Evolutionary conservation across 192 early-diverging fungal species (phyloP), one percentile per base, ranked within the genome.

Genomic region (Obelidium mucronatum): DNA sequence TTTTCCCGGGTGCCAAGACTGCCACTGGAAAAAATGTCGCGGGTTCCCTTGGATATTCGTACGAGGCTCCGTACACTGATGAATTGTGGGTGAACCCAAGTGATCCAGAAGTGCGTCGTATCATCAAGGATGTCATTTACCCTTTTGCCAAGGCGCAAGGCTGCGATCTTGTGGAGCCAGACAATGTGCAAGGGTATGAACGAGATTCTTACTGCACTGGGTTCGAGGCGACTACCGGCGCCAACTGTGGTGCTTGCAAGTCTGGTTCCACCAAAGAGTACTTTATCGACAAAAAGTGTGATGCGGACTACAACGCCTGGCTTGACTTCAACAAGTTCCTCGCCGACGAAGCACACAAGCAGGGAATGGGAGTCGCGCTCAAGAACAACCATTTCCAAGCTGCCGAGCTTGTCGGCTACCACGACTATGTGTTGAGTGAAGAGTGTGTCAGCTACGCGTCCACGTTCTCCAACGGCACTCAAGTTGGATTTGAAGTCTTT

Each of bases 321-420:
- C n/a, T 52, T 13, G n/a, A 52, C 13, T 52, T 52, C n/a, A 52
- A 52, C n/a, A 52, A 15, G 51, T 52, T 13, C 13, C 51, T 52
- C n/a, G 51, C n/a, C 13, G 51, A n/a, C 13, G 51, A 52, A 52
- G 51, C n/a, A n/a, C 51, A 15, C 51, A 52, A 52, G 51, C 51
- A 52, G 13, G 51, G 51, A 52, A 52, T 52, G 51, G 51, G 51
- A 52, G n/a, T 52, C n/a, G 51, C 51, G n/a, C 51, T 52, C 51
- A 52, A 52, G n/a, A 52, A 52, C 51, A 52, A 52, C n/a, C 51
- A 52, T 52, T 52, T 13, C 13, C 51, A 52, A n/a, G 51, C 51
- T 52, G 51, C n/a, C 51, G 51, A 52, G 51, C n/a, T 52, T 52
- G 13, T 52, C 51, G n/a, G n/a, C 51, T 52, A 52, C n/a, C 51